A percentile compares a stretch with the other conserved stretches of the same genome.
phyloP scores from a whole-genome alignment of 1,284 basidiomycete genomes.

The Coniophora puteana region DNA sequence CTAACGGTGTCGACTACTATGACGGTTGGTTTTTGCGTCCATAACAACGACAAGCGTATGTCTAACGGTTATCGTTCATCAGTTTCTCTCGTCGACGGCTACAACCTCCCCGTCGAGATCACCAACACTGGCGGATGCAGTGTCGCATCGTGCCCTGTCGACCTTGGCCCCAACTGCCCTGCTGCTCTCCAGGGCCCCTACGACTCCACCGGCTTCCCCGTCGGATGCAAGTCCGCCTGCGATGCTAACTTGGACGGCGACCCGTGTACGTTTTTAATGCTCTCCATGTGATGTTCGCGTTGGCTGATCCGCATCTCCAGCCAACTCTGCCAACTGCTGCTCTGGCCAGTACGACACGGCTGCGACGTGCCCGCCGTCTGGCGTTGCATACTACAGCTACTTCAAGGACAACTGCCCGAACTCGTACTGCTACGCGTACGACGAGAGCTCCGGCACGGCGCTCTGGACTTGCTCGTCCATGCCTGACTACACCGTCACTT shows the following conservation, averaged over 20 bases:
- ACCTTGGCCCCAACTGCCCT: constrained; percentile 44
- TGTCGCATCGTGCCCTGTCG: constrained; percentile 35
- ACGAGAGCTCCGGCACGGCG: constrained; percentile 49
- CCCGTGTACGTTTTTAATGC: constrained; percentile 14
- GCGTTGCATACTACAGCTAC: constrained; percentile 47
- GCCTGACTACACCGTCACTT: constrained; percentile 49
- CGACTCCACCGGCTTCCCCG: constrained; percentile 45
- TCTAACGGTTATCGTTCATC: not conserved
- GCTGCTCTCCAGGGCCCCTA: constrained; percentile 46
- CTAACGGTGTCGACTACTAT: not conserved
- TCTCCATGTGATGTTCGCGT: not conserved
- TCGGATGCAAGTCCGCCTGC: constrained; percentile 61
- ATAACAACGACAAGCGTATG: not conserved
- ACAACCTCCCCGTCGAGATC: constrained; percentile 41
- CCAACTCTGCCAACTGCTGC: constrained; percentile 53
- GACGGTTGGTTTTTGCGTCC: not conserved
- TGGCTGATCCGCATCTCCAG: constrained; percentile 15
- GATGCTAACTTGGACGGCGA: constrained; percentile 48
- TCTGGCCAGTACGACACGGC: constrained; percentile 46
- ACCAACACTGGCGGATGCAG: constrained; percentile 34
- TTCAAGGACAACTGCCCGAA: constrained; percentile 56
- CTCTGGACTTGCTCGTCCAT: constrained; percentile 45
- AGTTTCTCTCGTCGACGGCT: constrained; percentile 36
- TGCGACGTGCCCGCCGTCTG: constrained; percentile 47
- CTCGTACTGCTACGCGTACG: constrained; percentile 56